phyloP scores from a whole-genome alignment of 2,329 filamentous ascomycete genomes.

The Talaromyces sp. region DNA sequence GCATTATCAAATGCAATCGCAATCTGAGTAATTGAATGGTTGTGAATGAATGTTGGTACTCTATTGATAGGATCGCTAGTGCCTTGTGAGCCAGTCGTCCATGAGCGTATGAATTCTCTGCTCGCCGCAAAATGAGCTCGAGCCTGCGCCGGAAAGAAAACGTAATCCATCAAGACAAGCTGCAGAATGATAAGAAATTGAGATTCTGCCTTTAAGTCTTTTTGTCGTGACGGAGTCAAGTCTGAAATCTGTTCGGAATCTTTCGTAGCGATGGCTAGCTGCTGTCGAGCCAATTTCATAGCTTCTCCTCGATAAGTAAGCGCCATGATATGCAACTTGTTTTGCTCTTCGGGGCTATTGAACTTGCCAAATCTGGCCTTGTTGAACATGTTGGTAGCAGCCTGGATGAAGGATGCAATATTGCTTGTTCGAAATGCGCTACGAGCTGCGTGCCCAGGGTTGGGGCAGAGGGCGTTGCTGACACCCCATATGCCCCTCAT shows the following conservation, averaged over 20 bases:
- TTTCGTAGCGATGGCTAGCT: neutral
- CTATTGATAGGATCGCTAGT: neutral
- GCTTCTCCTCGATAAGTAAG: constrained; percentile 14
- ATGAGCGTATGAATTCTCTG: constrained; percentile 7
- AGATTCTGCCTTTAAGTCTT: neutral
- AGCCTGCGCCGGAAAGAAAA: constrained; percentile 9
- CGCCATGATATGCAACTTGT: constrained; percentile 6
- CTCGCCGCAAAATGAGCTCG: constrained; percentile 12
- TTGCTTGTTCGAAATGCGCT: constrained; percentile 8
- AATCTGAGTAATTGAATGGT: constrained; percentile 6
- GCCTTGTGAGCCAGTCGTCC: neutral
- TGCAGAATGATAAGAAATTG: constrained; percentile 8
- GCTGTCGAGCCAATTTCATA: constrained; percentile 11
- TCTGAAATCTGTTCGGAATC: neutral
- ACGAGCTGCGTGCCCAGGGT: constrained; percentile 5
- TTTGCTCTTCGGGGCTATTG: constrained; percentile 6
- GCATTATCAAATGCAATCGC: constrained; percentile 5
- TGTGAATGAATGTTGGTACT: constrained; percentile 7
- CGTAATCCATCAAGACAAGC: constrained; percentile 14
- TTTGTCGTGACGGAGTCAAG: neutral
- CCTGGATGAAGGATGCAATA: neutral
- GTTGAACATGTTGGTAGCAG: neutral
- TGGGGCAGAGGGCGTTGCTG: constrained; percentile 8
- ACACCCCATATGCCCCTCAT: constrained; percentile 10
- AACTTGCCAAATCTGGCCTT: constrained; percentile 5